Base-by-base conservation (phyloP, 805 yeast species). In the Teunomyces lycoperdinae region DNA sequence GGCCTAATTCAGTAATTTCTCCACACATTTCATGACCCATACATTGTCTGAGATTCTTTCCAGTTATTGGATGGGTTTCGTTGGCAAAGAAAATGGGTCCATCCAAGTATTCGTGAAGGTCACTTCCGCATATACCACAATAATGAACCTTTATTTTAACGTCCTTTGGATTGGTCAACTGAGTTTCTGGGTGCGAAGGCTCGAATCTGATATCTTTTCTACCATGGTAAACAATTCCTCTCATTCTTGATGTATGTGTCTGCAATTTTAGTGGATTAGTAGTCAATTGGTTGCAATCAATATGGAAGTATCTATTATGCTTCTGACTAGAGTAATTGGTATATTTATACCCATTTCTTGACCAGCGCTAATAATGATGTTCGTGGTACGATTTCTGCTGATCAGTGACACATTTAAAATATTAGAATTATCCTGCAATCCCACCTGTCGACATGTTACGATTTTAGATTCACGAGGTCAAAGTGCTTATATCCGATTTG, bases 1-100 rank as follows among this genome's bases (percentile, higher is more conserved):
- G 14, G 16, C 46, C 46, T 17, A 43, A 11, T 24, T 34, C 46
- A 13, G 35, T 14, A 14, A 43, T 35, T 17, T 43, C 46, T 7
- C 46, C 46, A 16, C 46, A 34, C 28, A 43, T 34, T 13, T 43
- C 46, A 13, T 35, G 46, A 27, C 46, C 46, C 46, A 43, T 43
- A 7, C 32, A 27, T 10, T 34, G 35, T 8, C 7, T 29, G 34
- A 9, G 17, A 24, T 14, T 14, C 10, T 34, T 34, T 9, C 26
- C 27, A 16, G 46, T 28, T 17, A 43, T 43, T n/a, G 27, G 33
- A 17, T 43, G 11, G 41, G 26, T n/a, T 24, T 24, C 33, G 13
- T 26, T 11, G 17, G 27, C 33, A 32, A 43, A 43, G 20, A 43
- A 43, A 6, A 34, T 35, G 29, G 41, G 42, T 20, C 40, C 42